Percentiles rank a stretch among this genome's conserved stretches.
Evolutionary conservation across 1,284 basidiomycete genomes (phyloP).

Genomic region (Chalciporus piperatoides): DNA sequence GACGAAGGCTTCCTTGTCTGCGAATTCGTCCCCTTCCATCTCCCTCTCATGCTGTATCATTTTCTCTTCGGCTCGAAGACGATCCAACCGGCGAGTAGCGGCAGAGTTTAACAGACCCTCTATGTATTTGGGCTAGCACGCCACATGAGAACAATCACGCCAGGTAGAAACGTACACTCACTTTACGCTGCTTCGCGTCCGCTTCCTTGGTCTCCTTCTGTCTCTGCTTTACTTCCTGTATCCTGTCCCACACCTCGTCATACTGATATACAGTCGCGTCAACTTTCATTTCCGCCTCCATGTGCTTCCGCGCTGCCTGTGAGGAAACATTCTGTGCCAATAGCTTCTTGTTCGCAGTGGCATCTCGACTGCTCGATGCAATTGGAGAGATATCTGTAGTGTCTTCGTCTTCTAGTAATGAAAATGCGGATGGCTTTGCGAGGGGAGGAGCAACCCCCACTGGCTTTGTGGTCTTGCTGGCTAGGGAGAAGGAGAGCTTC

Average conservation of each 20-base stretch:
- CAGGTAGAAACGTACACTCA: slow-evolving; percentile 32
- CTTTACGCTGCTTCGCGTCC: slow-evolving; percentile 73
- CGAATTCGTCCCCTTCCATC: slow-evolving; percentile 90
- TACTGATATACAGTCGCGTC: slow-evolving; percentile 92
- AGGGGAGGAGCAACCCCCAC: slow-evolving; percentile 53
- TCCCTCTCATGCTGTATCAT: slow-evolving; percentile 94
- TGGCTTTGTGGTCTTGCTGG: slow-evolving; percentile 52
- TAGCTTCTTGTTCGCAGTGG: slow-evolving; percentile 48
- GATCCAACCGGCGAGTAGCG: slow-evolving; percentile 82
- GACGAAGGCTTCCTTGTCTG: slow-evolving; percentile 94
- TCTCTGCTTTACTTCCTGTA: slow-evolving; percentile 81
- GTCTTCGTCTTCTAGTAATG: slow-evolving; percentile 60
- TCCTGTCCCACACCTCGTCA: slow-evolving; percentile 93
- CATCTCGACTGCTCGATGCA: slow-evolving; percentile 37
- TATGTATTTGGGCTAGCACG: slow-evolving; percentile 87
- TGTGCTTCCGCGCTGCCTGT: slow-evolving; percentile 56
- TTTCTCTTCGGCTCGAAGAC: slow-evolving; percentile 96
- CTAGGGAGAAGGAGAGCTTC: slow-evolving; percentile 79
- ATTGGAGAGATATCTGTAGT: slow-evolving; percentile 48
- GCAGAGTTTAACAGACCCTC: slow-evolving; percentile 79
- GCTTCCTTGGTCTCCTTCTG: slow-evolving; percentile 74
- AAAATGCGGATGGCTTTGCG: slow-evolving; percentile 59
- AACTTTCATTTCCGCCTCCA: slow-evolving; percentile 74
- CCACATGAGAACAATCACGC: slow-evolving; percentile 14
- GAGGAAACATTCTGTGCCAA: slow-evolving; percentile 59